phyloP scores from a whole-genome alignment of 805 yeast genomes.

The Wickerhamomyces bovis region DNA sequence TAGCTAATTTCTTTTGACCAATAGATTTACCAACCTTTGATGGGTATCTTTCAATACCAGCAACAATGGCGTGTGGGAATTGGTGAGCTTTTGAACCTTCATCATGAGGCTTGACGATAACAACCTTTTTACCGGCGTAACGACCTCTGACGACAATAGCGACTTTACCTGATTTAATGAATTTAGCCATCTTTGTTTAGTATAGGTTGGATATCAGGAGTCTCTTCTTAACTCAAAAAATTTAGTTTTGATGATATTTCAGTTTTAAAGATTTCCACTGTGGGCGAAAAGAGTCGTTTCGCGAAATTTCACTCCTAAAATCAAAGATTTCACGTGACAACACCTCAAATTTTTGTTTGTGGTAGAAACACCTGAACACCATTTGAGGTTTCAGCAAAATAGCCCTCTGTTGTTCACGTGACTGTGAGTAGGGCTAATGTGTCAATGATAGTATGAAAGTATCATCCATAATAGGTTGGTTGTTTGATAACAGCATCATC shows the following conservation, averaged over 20 bases:
- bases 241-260: constrained; percentile 16
- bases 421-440: background rate
- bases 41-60: constrained; percentile 98
- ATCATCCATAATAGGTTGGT: no score
- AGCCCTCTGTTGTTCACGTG: constrained; percentile 3
- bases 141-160: constrained; percentile 74
- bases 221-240: background rate
- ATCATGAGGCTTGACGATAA: constrained; percentile 94
- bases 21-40: constrained; percentile 90
- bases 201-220: background rate
- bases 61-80: constrained; percentile 98
- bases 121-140: constrained; percentile 99
- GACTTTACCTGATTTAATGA: constrained; percentile 96
- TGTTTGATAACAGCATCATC: no score
- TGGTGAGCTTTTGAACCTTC: constrained; percentile 98
- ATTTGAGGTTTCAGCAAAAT: background rate
- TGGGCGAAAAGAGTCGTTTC: constrained; percentile 14
- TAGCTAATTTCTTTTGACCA: constrained; percentile 93
- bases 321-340: constrained; percentile 1
- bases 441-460: background rate
- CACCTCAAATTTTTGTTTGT: background rate
- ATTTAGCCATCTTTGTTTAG: constrained; percentile 76
- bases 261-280: constrained; percentile 13
- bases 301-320: background rate
- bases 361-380: constrained; percentile 9